Percentiles rank a stretch among this genome's conserved stretches.
Conservation (phyloP, 1,284 basidiomycete genomes). For the Coriolopsis trogii region DNA sequence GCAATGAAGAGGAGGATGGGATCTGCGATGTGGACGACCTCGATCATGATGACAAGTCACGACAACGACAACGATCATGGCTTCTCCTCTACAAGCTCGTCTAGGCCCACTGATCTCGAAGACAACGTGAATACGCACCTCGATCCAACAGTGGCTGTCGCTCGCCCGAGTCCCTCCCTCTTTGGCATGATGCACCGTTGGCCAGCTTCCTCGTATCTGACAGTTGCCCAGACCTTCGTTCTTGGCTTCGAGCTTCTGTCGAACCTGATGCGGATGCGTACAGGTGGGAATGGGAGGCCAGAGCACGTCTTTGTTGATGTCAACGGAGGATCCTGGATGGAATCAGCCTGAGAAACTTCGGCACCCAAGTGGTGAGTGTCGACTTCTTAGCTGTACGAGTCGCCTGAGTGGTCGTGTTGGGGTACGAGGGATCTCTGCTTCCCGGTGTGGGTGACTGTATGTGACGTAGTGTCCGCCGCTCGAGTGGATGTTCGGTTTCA, state of each 20-base stretch:
- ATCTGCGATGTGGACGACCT: constrained; percentile 41
- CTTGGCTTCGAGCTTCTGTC: constrained; percentile 40
- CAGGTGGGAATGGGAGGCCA: constrained; percentile 37
- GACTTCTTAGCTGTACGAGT: constrained; percentile 14
- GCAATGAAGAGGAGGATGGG: constrained; percentile 32
- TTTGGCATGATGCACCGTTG: constrained; percentile 17
- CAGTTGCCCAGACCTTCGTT: constrained; percentile 26
- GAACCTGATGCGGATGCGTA: constrained; percentile 39
- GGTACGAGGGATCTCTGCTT: too few species aligned
- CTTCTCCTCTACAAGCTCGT: constrained; percentile 38
- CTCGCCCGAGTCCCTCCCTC: constrained; percentile 14
- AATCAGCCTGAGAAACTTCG: constrained; percentile 80
- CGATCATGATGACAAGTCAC: too few species aligned
- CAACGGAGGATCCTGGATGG: constrained; percentile 71
- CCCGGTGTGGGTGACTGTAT: too few species aligned
- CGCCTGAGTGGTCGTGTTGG: too few species aligned
- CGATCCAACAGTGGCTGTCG: constrained; percentile 24
- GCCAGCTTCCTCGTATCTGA: constrained; percentile 11
- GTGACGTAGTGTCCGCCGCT: too few species aligned
- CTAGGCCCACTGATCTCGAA: constrained; percentile 33
- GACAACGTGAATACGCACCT: constrained; percentile 33
- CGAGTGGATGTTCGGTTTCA: too few species aligned
- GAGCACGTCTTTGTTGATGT: constrained; percentile 68
- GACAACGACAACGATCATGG: constrained; percentile 35
- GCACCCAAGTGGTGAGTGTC: constrained; percentile 75